A percentile compares a stretch with the other conserved stretches of the same genome.
These are phyloP conservation scores for Microascus cirrosus DNA, from an alignment of 2,329 filamentous ascomycete species.

Conservation along the genomic window DNA sequence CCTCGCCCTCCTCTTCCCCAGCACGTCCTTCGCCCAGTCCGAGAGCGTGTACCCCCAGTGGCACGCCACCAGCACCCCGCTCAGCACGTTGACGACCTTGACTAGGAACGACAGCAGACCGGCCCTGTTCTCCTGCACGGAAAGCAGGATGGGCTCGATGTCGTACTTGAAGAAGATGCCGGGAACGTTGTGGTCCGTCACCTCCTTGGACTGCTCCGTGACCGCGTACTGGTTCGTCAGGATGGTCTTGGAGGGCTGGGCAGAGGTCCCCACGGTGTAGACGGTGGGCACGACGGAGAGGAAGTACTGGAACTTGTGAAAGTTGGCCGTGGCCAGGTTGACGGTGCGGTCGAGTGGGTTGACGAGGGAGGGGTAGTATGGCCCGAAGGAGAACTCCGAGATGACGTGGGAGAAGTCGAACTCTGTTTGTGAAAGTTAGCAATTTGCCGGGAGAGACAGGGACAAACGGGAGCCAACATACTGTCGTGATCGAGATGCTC, in stretches of 20 bases:
- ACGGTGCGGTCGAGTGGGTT: conserved; percentile 93
- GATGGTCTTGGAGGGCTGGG: conserved; percentile 44
- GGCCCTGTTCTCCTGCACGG: conserved; percentile 71
- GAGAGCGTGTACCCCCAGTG: conserved; percentile 85
- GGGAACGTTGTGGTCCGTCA: conserved; percentile 63
- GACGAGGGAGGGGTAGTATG: conserved; percentile 86
- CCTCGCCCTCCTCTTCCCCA: conserved; percentile 34
- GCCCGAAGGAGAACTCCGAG: conserved; percentile 90
- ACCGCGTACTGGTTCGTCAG: conserved; percentile 97
- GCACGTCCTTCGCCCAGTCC: conserved; percentile 57
- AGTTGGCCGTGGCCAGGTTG: conserved; percentile 62
- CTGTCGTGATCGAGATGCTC: conserved; percentile 70
- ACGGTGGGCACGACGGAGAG: conserved; percentile 88
- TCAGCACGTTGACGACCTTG: conserved; percentile 81
- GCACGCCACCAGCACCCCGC: conserved; percentile 82
- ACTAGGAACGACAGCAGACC: conserved; percentile 65
- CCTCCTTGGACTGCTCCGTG: conserved; percentile 68
- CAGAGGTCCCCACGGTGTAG: conserved; percentile 55
- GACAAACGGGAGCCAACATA: conserved; percentile 28
- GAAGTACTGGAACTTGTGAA: conserved; percentile 98
- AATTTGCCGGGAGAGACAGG: neutral
- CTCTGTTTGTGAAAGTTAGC: conserved; percentile 28
- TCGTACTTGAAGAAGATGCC: conserved; percentile 98
- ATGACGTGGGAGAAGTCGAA: conserved; percentile 99
- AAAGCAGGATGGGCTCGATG: conserved; percentile 87